A percentile compares a stretch with the other conserved stretches of the same genome.
phyloP scores from a whole-genome alignment of 2,329 filamentous ascomycete genomes.

The Clarireedia sp. region DNA sequence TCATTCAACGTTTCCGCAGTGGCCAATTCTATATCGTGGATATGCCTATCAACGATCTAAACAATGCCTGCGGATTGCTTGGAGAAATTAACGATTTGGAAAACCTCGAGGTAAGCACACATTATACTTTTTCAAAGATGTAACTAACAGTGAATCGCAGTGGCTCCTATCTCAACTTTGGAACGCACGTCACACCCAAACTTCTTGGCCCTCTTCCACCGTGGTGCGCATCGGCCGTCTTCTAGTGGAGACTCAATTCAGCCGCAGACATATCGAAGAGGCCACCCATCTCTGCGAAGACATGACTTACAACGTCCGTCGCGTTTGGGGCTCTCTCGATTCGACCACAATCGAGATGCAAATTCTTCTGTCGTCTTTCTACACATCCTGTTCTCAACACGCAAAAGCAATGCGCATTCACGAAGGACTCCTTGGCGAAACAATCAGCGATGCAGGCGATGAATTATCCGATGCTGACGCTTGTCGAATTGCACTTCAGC shows the following conservation, averaged over 20 bases:
- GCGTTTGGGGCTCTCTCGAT: constrained; percentile 20
- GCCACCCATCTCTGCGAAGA: constrained; percentile 19
- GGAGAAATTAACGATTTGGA: constrained; percentile 40
- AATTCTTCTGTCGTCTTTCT: constrained; percentile 17
- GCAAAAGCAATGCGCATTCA: constrained; percentile 18
- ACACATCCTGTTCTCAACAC: constrained; percentile 14
- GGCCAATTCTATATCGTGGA: constrained; percentile 37
- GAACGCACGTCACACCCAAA: constrained; percentile 14
- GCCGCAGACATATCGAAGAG: constrained; percentile 7
- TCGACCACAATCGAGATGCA: constrained; percentile 19
- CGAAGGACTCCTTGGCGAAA: constrained; percentile 19
- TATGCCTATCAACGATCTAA: constrained; percentile 37
- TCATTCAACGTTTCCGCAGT: constrained; percentile 36
- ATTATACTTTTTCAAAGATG: background rate
- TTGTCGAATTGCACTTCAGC: constrained; percentile 23
- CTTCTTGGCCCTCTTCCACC: constrained; percentile 14
- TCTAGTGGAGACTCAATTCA: constrained; percentile 20
- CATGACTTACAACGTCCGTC: constrained; percentile 24
- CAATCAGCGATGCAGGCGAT: constrained; percentile 22
- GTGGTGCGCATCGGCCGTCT: constrained; percentile 18
- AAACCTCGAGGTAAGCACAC: constrained; percentile 34
- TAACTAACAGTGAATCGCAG: background rate
- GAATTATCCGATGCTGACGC: constrained; percentile 22
- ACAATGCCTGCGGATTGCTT: constrained; percentile 38
- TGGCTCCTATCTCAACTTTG: constrained; percentile 21